Conservation (phyloP, 495 filamentous ascomycete genomes). For the Hypoxylon cercidicola region DNA sequence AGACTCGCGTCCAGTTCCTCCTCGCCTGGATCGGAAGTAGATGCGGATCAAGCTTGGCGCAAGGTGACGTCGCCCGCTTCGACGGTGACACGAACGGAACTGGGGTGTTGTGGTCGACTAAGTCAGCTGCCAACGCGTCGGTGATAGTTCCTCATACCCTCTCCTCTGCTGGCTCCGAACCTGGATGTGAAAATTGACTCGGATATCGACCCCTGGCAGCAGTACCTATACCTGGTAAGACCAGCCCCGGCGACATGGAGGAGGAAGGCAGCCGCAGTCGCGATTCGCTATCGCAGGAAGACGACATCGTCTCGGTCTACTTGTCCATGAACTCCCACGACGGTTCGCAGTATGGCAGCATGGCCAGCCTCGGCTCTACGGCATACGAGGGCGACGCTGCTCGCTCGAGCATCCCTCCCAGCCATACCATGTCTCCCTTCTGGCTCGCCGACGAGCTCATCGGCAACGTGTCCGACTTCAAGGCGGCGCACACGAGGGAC, state of each 20-base stretch:
- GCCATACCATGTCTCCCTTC: conserved; percentile 19
- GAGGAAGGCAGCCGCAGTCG: conserved; percentile 30
- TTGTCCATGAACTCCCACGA: conserved; percentile 22
- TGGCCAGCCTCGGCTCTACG: conserved; percentile 19
- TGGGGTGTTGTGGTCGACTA: conserved; percentile 7
- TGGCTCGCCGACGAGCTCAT: conserved; percentile 34
- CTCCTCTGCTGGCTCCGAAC: conserved; percentile 16
- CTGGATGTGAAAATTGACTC: conserved; percentile 12
- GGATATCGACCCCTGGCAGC: conserved; percentile 10
- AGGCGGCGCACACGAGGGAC: conserved; percentile 18
- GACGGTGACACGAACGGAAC: conserved; percentile 19
- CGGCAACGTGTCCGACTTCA: conserved; percentile 14
- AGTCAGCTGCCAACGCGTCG: conserved; percentile 13
- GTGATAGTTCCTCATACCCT: conserved; percentile 18
- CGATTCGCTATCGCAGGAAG: conserved; percentile 22
- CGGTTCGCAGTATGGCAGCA: conserved; percentile 26
- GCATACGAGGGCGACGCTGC: conserved; percentile 25
- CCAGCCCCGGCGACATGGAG: conserved; percentile 29
- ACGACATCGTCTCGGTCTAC: conserved; percentile 25
- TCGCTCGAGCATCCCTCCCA: conserved; percentile 7
- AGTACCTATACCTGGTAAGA: conserved; percentile 10
- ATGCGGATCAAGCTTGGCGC: conserved; percentile 21
- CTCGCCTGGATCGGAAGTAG: conserved; percentile 6
- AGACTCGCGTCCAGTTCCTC: conserved; percentile 16
- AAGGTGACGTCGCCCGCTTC: conserved; percentile 30